A percentile compares a stretch with the other conserved stretches of the same genome.
phyloP scores from a whole-genome alignment of 805 yeast genomes.

The Saccharomycopsis fibuligera region DNA sequence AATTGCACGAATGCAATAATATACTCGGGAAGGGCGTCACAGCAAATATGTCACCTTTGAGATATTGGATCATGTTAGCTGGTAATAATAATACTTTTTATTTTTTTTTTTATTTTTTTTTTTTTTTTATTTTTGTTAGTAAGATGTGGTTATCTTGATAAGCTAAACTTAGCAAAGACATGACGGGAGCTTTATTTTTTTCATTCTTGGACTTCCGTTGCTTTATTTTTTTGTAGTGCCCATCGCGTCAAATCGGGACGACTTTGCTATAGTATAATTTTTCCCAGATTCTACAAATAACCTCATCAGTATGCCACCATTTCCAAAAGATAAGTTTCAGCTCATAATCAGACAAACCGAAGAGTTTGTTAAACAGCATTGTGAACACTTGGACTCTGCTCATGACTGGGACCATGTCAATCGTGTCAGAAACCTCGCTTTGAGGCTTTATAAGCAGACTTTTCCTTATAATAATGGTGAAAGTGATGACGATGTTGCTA shows the following conservation, averaged over 20 bases:
- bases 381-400: slow-evolving; percentile 13
- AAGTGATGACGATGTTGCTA: background rate
- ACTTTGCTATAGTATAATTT: too few species aligned
- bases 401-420: slow-evolving; percentile 20
- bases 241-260: too few species aligned
- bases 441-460: background rate
- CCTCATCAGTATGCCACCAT: background rate
- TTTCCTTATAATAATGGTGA: background rate
- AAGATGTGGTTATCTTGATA: too few species aligned
- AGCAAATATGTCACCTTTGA: slow-evolving; percentile 52
- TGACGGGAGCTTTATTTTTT: too few species aligned
- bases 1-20: slow-evolving; percentile 75
- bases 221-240: too few species aligned
- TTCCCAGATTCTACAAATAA: too few species aligned
- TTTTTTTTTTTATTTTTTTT: too few species aligned
- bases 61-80: slow-evolving; percentile 29
- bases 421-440: slow-evolving; percentile 11
- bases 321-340: background rate
- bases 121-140: too few species aligned
- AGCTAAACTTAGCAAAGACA: too few species aligned
- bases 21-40: slow-evolving; percentile 34
- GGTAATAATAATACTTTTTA: too few species aligned
- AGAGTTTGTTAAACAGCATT: slow-evolving; percentile 10
- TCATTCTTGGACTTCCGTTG: too few species aligned
- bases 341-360: background rate